phyloP scores from a whole-genome alignment of 78 protist genomes.

The Speleostelium caveatum region DNA sequence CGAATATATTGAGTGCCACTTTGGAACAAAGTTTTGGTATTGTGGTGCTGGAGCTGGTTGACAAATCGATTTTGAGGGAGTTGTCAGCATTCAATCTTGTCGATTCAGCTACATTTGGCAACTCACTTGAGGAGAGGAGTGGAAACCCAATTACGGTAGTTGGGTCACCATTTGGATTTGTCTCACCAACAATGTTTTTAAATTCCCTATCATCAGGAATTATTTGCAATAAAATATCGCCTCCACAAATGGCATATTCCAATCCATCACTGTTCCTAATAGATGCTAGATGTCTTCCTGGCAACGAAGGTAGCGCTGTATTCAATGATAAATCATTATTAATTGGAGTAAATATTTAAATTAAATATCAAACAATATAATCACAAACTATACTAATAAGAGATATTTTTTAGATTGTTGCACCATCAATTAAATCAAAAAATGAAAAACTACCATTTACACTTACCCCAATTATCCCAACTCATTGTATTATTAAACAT shows the following conservation, averaged over 20 bases:
- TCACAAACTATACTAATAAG: no score
- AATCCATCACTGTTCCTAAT: constrained; percentile 31
- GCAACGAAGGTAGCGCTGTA: constrained; percentile 71
- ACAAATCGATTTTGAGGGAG: not conserved
- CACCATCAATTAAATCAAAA: constrained; percentile 52
- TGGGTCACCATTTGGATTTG: constrained; percentile 70
- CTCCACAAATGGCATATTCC: not conserved
- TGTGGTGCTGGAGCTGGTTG: constrained; percentile 13
- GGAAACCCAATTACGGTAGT: constrained; percentile 28
- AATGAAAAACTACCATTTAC: constrained; percentile 75
- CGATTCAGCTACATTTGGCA: constrained; percentile 10
- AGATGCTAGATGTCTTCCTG: constrained; percentile 76
- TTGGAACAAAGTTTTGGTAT: constrained; percentile 14
- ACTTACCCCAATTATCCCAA: constrained; percentile 27
- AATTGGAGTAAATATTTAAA: no score
- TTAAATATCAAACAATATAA: no score
- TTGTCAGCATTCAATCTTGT: not conserved
- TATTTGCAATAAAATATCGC: constrained; percentile 33
- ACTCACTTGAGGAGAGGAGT: constrained; percentile 1
- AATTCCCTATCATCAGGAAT: constrained; percentile 50
- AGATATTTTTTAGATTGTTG: no score
- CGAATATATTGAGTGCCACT: not conserved
- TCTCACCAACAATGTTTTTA: constrained; percentile 74
- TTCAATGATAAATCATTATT: constrained; percentile 8
- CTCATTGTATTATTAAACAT: constrained; percentile 8